A percentile compares a stretch with the other conserved stretches of the same genome.
These are phyloP conservation scores for Phialocephala subalpina DNA, from an alignment of 2,329 filamentous ascomycete species.

Conservation along the genomic window DNA sequence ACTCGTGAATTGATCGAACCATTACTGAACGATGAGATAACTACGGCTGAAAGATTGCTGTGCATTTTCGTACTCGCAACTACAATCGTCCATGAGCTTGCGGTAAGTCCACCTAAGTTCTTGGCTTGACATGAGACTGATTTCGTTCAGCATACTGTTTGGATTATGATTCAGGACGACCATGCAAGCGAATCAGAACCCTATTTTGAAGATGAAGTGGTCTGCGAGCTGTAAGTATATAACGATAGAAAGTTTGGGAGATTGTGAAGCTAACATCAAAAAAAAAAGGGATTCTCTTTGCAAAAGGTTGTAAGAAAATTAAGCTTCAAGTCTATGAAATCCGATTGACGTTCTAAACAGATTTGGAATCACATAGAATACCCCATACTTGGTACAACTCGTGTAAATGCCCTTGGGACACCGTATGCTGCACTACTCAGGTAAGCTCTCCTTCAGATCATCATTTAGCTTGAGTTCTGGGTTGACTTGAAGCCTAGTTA, in stretches of 20 bases:
- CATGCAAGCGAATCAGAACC: background rate
- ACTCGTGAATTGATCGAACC: background rate
- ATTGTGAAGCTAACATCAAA: background rate
- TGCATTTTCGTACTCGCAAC: background rate
- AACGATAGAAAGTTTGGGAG: background rate
- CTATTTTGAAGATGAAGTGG: background rate
- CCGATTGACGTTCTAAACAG: background rate
- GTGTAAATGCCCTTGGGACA: background rate
- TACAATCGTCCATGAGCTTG: background rate
- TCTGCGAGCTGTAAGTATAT: background rate
- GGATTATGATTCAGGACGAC: background rate
- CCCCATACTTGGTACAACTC: background rate
- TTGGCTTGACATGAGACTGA: background rate
- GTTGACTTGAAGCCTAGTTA: background rate
- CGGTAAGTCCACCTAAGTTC: background rate
- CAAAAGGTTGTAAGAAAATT: background rate
- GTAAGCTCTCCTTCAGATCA: background rate
- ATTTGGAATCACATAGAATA: background rate
- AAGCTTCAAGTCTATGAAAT: background rate
- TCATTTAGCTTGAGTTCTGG: background rate
- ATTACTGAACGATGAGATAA: background rate
- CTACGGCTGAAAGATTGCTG: background rate
- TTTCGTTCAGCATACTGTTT: background rate
- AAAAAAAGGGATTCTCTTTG: background rate
- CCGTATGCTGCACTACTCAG: background rate